Percentiles rank a stretch among this genome's conserved stretches.
Conservation (phyloP, 108 stramenopile species). For the Skeletonema grethae region DNA sequence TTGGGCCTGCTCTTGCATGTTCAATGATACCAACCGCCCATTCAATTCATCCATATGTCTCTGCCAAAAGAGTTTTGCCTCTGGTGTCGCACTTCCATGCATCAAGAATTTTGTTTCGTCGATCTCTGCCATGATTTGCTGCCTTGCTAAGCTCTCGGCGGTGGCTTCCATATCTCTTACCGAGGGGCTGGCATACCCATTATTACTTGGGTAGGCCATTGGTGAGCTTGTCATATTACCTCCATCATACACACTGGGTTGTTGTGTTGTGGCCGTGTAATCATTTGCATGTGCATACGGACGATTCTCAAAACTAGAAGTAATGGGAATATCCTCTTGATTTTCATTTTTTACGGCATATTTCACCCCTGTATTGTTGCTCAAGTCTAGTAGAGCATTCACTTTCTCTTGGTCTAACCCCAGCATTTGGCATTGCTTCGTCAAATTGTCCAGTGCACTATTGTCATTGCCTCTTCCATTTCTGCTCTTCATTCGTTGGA, state of each 20-base stretch:
- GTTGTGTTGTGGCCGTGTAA: background rate
- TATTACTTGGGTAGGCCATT: slow-evolving; percentile 1
- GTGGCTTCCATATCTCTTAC: slow-evolving; percentile 13
- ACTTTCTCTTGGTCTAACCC: slow-evolving; percentile 59
- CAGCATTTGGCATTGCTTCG: slow-evolving; percentile 65
- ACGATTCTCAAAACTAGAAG: slow-evolving; percentile 1
- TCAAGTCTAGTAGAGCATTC: slow-evolving; percentile 63
- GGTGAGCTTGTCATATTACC: background rate
- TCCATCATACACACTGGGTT: background rate
- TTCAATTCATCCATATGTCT: slow-evolving; percentile 76
- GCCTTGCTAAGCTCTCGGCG: slow-evolving; percentile 55
- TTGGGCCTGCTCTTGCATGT: slow-evolving; percentile 23
- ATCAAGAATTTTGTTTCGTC: slow-evolving; percentile 71
- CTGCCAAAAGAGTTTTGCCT: slow-evolving; percentile 75
- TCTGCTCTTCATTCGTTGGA: slow-evolving; percentile 27
- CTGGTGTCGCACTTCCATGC: slow-evolving; percentile 69
- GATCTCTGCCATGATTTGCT: slow-evolving; percentile 77
- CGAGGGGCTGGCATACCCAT: slow-evolving; percentile 1
- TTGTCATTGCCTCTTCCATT: slow-evolving; percentile 27
- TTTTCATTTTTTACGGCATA: background rate
- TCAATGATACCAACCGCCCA: slow-evolving; percentile 49
- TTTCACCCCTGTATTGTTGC: slow-evolving; percentile 17
- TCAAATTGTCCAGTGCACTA: slow-evolving; percentile 49
- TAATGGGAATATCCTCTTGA: background rate
- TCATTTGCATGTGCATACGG: slow-evolving; percentile 1